Evolutionary conservation across 495 filamentous ascomycete species (phyloP), one percentile per base, ranked within the genome.

Genomic region (Penicillium canariense): DNA sequence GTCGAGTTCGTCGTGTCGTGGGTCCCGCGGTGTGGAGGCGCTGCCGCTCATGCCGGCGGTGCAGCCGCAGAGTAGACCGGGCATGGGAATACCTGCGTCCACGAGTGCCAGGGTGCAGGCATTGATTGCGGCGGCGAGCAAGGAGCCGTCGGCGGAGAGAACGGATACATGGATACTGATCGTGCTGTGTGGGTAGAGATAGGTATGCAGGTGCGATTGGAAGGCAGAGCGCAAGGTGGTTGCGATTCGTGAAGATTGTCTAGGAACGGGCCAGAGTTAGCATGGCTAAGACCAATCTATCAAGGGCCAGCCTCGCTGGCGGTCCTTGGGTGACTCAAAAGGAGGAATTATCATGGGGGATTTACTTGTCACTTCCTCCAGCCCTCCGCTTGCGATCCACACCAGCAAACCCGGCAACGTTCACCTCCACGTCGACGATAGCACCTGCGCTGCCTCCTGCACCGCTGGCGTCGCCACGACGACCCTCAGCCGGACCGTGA

Each of bases 61-160:
- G 69, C 90, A 95, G 10, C 91, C 90, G n/a, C 81, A 81, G 0
- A 97, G 78, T 62, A 96, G 92, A 62, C 94, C 90, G 2, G 81
- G 79, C 91, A 97, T 97, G 31, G 95, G 94, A 23, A 99, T 83
- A 26, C 94, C 94, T 2, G 95, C 95, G 65, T 97, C 94, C 43
- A 97, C 85, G 18, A 96, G 84, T 0, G 95, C 94, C 11, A 99
- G 82, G 0, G 93, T 97, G 0, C 88, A 85, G 9, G 94, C 95
- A 61, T 99, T 99, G 59, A 97, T 77, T 15, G 89, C 89, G 0
- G 90, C 84, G 1, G 95, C 91, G 25, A 99, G 86, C 0, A 99
- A 77, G 2, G 89, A 90, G 27, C 94, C 94, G 72, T 99, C 94
- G 52, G 91, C 84, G 0, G 85, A 87, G n/a, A 99, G 83, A 12